A percentile compares a stretch with the other conserved stretches of the same genome.
These are phyloP conservation scores for Citrus maxima DNA, from an alignment of 345 rosid genomes.

Conservation along the genomic window DNA sequence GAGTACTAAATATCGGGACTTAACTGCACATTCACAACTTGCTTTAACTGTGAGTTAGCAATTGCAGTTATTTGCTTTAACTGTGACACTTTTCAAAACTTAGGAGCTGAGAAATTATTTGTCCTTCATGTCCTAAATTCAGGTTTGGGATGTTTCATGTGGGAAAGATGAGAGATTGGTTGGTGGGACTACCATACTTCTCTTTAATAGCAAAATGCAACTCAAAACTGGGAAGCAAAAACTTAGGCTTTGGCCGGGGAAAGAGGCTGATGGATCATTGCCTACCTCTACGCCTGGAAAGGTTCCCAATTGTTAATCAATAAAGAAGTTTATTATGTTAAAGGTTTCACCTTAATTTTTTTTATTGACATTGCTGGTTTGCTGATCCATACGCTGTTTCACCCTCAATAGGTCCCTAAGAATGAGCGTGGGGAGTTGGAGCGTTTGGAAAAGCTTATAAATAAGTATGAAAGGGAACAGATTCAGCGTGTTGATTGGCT, in stretches of 20 bases:
- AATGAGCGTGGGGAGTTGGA: conserved; percentile 93
- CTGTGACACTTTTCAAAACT: conserved; percentile 33
- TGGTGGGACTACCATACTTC: conserved; percentile 91
- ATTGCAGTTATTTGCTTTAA: conserved; percentile 45
- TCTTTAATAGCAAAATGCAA: conserved; percentile 84
- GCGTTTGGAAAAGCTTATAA: conserved; percentile 85
- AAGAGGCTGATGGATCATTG: conserved; percentile 88
- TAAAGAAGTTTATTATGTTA: neutral
- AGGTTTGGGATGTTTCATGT: conserved; percentile 97
- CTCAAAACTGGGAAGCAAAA: conserved; percentile 95
- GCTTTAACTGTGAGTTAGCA: conserved; percentile 64
- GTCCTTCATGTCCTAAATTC: conserved; percentile 6
- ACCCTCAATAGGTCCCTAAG: conserved; percentile 66
- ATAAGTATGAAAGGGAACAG: conserved; percentile 90
- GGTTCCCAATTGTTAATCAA: conserved; percentile 45
- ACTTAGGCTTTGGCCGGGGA: conserved; percentile 89
- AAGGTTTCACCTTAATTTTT: neutral
- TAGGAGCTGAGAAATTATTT: conserved; percentile 4
- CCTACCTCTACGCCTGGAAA: conserved; percentile 92
- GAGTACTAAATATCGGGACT: conserved; percentile 88
- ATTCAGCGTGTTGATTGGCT: conserved; percentile 88
- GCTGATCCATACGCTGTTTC: neutral
- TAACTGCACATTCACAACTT: conserved; percentile 84
- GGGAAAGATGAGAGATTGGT: conserved; percentile 81
- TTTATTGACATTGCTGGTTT: neutral